Evolutionary conservation across 331 rosid genomes (phyloP).

Genomic region (Pyrus hybrid): DNA sequence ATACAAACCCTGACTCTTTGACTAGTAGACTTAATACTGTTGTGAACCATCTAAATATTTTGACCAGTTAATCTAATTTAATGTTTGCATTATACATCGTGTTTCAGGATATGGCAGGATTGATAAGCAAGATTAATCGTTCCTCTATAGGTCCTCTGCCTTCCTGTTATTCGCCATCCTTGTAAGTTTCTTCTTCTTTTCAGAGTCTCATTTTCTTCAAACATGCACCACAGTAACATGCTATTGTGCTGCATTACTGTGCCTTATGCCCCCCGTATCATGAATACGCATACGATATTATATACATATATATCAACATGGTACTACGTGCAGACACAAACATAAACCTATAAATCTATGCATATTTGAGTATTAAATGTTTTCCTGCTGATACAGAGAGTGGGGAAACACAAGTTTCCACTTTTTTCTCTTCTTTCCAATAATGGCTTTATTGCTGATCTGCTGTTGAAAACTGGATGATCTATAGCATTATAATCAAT

Average conservation of each 20-base stretch:
- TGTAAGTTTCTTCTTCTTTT: conserved; percentile 48
- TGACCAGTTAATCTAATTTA: conserved; percentile 1
- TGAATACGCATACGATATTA: not conserved
- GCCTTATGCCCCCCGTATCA: not conserved
- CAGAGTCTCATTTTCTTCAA: not conserved
- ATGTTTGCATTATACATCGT: conserved; percentile 8
- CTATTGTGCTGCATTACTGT: not conserved
- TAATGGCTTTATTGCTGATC: not conserved
- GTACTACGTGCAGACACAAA: not conserved
- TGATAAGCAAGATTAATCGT: conserved; percentile 97
- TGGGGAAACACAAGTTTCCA: not conserved
- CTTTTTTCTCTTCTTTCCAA: not conserved
- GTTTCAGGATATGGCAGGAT: conserved; percentile 98
- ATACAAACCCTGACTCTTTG: too few relatives aligned
- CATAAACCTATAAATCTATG: not conserved
- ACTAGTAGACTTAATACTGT: too few relatives aligned
- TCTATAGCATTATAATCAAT: not conserved
- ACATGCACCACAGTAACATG: not conserved
- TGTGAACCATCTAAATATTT: too few relatives aligned
- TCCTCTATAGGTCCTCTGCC: conserved; percentile 97
- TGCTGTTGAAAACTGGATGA: conserved; percentile 1
- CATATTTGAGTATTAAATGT: not conserved
- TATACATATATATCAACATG: not conserved
- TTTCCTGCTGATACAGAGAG: not conserved
- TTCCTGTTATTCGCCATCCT: conserved; percentile 83